Percentiles rank a stretch among this genome's conserved stretches.
Conservation (phyloP, 805 yeast genomes). For the Lipomyces starkeyi region DNA sequence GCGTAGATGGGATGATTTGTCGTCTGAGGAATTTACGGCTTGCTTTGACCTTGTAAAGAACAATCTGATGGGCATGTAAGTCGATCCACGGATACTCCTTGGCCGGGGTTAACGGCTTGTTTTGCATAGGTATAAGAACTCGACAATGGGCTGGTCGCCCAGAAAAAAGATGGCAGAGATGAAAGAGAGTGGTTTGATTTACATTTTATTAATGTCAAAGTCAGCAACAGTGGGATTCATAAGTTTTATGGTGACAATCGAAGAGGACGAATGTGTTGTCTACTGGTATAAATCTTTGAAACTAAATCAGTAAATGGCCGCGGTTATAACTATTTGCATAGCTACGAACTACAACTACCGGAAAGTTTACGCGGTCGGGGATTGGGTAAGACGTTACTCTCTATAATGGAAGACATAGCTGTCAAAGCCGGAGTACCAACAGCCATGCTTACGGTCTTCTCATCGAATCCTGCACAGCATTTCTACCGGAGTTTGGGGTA, state of each 20-base stretch:
- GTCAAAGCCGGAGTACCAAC: slow-evolving; percentile 17
- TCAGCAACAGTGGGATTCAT: slow-evolving; percentile 28
- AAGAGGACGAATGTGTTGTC: slow-evolving; percentile 33
- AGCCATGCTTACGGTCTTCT: slow-evolving; percentile 39
- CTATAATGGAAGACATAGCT: slow-evolving; percentile 25
- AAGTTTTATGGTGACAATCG: slow-evolving; percentile 38
- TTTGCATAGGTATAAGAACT: slow-evolving; percentile 24
- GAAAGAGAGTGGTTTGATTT: slow-evolving; percentile 36
- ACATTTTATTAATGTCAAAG: slow-evolving; percentile 26
- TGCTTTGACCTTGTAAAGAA: slow-evolving; percentile 34
- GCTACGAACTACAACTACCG: slow-evolving; percentile 38
- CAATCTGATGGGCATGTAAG: slow-evolving; percentile 35
- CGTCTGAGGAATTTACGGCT: slow-evolving; percentile 17
- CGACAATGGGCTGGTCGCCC: slow-evolving; percentile 36
- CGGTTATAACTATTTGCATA: neutral
- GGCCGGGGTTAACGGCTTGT: neutral
- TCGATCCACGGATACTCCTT: neutral
- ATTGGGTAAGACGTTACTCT: slow-evolving; percentile 29
- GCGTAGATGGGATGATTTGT: slow-evolving; percentile 19
- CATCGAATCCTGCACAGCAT: slow-evolving; percentile 34
- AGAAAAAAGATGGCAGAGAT: slow-evolving; percentile 32
- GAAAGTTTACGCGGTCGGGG: slow-evolving; percentile 22
- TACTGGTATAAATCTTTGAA: slow-evolving; percentile 28
- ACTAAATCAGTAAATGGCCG: neutral
- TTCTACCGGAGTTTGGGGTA: slow-evolving; percentile 33